phyloP scores from a whole-genome alignment of 2,329 filamentous ascomycete genomes.

The Nectriaceae sp. region DNA sequence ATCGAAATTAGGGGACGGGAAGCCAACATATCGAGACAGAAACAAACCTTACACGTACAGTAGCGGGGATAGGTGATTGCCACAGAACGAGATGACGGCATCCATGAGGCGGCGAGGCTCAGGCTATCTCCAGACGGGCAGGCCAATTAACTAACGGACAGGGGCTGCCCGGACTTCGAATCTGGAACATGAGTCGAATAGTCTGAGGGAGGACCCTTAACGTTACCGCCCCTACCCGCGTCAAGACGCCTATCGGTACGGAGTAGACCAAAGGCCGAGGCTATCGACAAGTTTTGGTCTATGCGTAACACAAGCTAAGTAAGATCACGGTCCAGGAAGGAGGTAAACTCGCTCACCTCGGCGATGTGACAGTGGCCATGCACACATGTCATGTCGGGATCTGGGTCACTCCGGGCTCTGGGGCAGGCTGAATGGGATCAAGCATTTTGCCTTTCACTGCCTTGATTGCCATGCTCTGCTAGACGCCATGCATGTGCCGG shows the following conservation, averaged over 20 bases:
- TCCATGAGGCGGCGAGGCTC: conserved; percentile 10
- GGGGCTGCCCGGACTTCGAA: not conserved
- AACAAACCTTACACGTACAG: not conserved
- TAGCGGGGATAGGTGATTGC: conserved; percentile 6
- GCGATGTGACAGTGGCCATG: no score
- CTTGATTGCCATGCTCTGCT: not conserved
- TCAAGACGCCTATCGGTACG: not conserved
- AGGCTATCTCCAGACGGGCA: no score
- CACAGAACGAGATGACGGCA: conserved; percentile 11
- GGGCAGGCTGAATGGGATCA: no score
- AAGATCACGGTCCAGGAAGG: no score
- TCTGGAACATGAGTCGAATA: conserved; percentile 3
- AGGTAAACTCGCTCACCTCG: no score
- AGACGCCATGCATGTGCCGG: conserved; percentile 25
- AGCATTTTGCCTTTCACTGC: not conserved
- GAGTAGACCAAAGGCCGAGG: not conserved
- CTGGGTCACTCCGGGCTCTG: no score
- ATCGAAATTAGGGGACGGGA: conserved; percentile 25
- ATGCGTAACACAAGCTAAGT: not conserved
- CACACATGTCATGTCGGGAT: no score
- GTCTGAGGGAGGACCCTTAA: not conserved
- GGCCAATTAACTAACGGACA: conserved; percentile 7
- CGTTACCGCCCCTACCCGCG: not conserved
- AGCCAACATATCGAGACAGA: conserved; percentile 7
- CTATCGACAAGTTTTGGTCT: not conserved